Base-by-base conservation (phyloP, 805 yeast genomes). In the Suhomyces emberorum region DNA sequence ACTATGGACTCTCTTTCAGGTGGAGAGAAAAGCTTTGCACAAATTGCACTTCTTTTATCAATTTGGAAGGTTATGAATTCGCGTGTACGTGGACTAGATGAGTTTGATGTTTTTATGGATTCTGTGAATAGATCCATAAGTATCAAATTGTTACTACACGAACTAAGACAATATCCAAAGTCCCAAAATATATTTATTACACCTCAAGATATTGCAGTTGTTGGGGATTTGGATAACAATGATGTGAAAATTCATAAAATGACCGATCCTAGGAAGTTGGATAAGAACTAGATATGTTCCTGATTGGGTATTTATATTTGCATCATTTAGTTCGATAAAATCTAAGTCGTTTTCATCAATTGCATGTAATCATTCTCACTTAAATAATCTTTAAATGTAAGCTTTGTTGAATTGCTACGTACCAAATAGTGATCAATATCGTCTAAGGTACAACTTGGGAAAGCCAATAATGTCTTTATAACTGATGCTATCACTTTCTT, bases 51-150 rank as follows among this genome's bases (percentile, higher is more conserved):
- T 39, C 61, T 93, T 30, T 67, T 91, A 41, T 83, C 97, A 0
- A 83, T 95, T 19, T 93, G 99, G 99, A 79, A 79, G 45, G 82
- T 87, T 18, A 89, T 93, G 96, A 79, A 83, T 42, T 82, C 95
- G 0, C 77, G 85, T 38, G 75, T 93, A 14, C 76, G 95, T 41
- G 97, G 97, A 0, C 65, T 93, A 41, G 99, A 93, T 61, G 99
- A 93, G 59, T 93, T 85, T 57, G 99, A 93, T 62, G 98, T 93
- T 15, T 93, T 81, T 52, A 93, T 93, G 98, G 99, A 93, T 59
- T 87, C 88, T 32, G 86, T 88, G 12, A 88, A 89, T 55, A 74
- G 98, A 46, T 73, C 81, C 30, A 76, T 84, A 35, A 88, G 95
- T 42, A 78, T 93, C 54, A 71, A 76, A 32, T 61, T 89, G 43